Conservation (phyloP, 306 rosid species). For the Aeschynomene evenia region DNA sequence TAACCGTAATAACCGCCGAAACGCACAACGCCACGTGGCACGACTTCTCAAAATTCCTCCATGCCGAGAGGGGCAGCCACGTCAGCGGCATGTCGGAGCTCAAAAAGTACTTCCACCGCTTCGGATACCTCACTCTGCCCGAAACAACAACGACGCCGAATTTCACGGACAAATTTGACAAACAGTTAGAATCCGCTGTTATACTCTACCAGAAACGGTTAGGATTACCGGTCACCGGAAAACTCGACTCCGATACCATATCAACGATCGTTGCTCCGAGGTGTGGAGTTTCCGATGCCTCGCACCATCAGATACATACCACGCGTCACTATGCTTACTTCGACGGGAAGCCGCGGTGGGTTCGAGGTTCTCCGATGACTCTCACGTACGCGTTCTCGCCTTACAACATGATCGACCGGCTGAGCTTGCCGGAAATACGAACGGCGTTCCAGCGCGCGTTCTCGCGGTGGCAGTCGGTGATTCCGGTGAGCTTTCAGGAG, state of each 20-base stretch:
- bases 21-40: slow-evolving; percentile 65
- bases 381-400: slow-evolving; percentile 73
- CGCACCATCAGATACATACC: slow-evolving; percentile 24
- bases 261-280: slow-evolving; percentile 69
- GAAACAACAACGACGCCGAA: slow-evolving; percentile 25
- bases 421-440: slow-evolving; percentile 50
- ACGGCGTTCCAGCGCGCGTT: slow-evolving; percentile 57
- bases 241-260: slow-evolving; percentile 69
- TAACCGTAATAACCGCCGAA: slow-evolving; percentile 42
- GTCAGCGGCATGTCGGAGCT: slow-evolving; percentile 75
- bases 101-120: slow-evolving; percentile 71
- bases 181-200: slow-evolving; percentile 61
- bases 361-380: slow-evolving; percentile 43
- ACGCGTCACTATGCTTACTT: slow-evolving; percentile 68
- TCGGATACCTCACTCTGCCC: slow-evolving; percentile 68
- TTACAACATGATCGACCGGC: slow-evolving; percentile 38
- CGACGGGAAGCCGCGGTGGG: slow-evolving; percentile 81
- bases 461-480: slow-evolving; percentile 78
- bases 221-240: slow-evolving; percentile 63
- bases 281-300: slow-evolving; percentile 72
- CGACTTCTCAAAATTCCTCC: slow-evolving; percentile 57
- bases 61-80: slow-evolving; percentile 68
- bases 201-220: slow-evolving; percentile 64
- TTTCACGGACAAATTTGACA: slow-evolving; percentile 68
- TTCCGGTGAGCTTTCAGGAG: slow-evolving; percentile 73